phyloP scores from a whole-genome alignment of 2,329 filamentous ascomycete species.

The Pestalotiopsis sp. region DNA sequence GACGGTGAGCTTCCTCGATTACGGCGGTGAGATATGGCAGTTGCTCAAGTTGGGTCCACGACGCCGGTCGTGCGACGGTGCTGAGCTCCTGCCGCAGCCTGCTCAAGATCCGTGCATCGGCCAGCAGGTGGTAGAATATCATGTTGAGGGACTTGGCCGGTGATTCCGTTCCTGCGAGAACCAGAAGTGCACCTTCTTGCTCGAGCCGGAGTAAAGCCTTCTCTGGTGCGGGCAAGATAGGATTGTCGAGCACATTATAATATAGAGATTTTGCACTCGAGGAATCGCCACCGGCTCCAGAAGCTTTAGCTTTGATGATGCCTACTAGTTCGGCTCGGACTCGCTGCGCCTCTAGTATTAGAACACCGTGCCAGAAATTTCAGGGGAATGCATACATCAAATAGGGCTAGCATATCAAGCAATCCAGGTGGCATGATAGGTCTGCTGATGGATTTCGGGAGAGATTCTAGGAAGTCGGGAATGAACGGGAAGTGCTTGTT shows the following conservation, averaged over 20 bases:
- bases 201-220: neutral
- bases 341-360: constrained; percentile 25
- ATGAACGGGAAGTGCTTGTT: constrained; percentile 28
- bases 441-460: constrained; percentile 25
- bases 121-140: neutral
- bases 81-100: neutral
- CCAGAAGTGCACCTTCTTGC: constrained; percentile 1
- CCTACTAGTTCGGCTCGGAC: constrained; percentile 25
- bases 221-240: neutral
- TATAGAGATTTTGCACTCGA: constrained; percentile 2
- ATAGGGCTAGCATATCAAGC: constrained; percentile 27
- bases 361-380: constrained; percentile 24
- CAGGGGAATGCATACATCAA: constrained; percentile 26
- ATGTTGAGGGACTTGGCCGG: neutral
- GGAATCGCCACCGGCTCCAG: constrained; percentile 14
- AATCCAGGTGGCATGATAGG: constrained; percentile 27
- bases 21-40: constrained; percentile 1
- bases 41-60: constrained; percentile 2
- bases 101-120: neutral
- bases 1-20: neutral
- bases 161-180: constrained; percentile 6
- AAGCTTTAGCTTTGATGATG: constrained; percentile 14
- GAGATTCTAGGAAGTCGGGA: constrained; percentile 26
- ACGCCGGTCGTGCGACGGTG: neutral
- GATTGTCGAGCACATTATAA: constrained; percentile 9